Evolutionary conservation across 495 filamentous ascomycete species (phyloP).

Genomic region (Neurospora sublineolata): DNA sequence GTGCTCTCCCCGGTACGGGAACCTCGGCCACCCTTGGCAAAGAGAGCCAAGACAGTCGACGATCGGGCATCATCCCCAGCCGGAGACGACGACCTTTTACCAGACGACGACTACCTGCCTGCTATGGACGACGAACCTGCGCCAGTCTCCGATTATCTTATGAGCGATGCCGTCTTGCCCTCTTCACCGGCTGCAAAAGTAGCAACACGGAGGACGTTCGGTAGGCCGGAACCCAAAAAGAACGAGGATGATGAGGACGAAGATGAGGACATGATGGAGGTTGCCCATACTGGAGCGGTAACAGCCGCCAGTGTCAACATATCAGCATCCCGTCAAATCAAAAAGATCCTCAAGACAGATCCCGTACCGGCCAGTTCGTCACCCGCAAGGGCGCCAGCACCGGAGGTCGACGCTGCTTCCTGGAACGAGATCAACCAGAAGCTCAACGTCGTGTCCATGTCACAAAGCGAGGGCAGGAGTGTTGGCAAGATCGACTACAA

Average conservation of each 20-base stretch:
- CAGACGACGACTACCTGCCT: slow-evolving; percentile 43
- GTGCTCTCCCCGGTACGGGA: slow-evolving; percentile 61
- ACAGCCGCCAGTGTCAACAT: slow-evolving; percentile 69
- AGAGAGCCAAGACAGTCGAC: slow-evolving; percentile 40
- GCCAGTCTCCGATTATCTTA: slow-evolving; percentile 37
- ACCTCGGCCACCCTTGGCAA: slow-evolving; percentile 28
- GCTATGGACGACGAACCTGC: slow-evolving; percentile 45
- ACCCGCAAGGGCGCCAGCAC: slow-evolving; percentile 46
- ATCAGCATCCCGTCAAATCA: slow-evolving; percentile 66
- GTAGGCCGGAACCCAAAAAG: slow-evolving; percentile 41
- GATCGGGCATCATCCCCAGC: slow-evolving; percentile 32
- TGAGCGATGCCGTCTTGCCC: slow-evolving; percentile 65
- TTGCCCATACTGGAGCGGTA: slow-evolving; percentile 62
- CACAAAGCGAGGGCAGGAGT: slow-evolving; percentile 43
- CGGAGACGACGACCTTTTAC: slow-evolving; percentile 30
- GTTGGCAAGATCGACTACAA: slow-evolving; percentile 72
- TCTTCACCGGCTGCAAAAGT: slow-evolving; percentile 82
- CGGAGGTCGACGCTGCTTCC: slow-evolving; percentile 59
- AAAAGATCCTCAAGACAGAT: slow-evolving; percentile 58
- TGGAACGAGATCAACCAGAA: slow-evolving; percentile 85
- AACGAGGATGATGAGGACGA: slow-evolving; percentile 54
- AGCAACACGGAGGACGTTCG: slow-evolving; percentile 56
- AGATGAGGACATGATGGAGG: slow-evolving; percentile 75
- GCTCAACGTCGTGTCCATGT: slow-evolving; percentile 67
- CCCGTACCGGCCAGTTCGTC: slow-evolving; percentile 64